Evolutionary conservation across 2,329 filamentous ascomycete species (phyloP).

Genomic region (Pseudogymnoascus sp.): DNA sequence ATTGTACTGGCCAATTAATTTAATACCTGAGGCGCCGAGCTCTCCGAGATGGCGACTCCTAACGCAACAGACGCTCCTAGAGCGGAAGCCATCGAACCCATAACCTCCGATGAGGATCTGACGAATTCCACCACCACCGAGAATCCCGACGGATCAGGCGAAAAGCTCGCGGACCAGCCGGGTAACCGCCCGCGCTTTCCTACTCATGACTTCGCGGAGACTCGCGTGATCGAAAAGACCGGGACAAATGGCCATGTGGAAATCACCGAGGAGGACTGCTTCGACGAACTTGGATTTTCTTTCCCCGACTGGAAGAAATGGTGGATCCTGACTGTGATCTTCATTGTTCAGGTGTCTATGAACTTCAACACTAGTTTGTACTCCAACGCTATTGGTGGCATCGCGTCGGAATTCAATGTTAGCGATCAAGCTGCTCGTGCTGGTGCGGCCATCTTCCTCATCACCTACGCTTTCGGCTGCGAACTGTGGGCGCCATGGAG

Average conservation of each 20-base stretch:
- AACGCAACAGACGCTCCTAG: background rate
- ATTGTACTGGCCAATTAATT: background rate
- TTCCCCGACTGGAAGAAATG: conserved; percentile 60
- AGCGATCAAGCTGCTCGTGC: conserved; percentile 60
- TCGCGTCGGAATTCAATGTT: conserved; percentile 59
- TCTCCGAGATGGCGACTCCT: background rate
- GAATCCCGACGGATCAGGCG: background rate
- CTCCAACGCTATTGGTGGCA: conserved; percentile 59
- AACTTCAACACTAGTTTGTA: conserved; percentile 73
- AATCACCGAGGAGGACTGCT: conserved; percentile 52
- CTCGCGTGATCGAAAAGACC: conserved; percentile 8
- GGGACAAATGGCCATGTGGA: conserved; percentile 26
- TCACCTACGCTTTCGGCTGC: conserved; percentile 77
- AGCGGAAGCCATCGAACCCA: background rate
- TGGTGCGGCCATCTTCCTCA: conserved; percentile 71
- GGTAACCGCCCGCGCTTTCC: background rate
- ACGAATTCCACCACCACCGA: background rate
- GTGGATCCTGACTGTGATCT: conserved; percentile 65
- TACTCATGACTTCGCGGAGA: conserved; percentile 3
- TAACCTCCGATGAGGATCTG: background rate
- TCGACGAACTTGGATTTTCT: conserved; percentile 55
- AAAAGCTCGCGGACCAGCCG: background rate
- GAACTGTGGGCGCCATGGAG: conserved; percentile 85
- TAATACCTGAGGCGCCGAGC: background rate
- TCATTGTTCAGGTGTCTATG: conserved; percentile 68